These are phyloP conservation scores for Przewalskia tangutica DNA, from an alignment of 257 asterid species.

Conservation along the genomic window DNA sequence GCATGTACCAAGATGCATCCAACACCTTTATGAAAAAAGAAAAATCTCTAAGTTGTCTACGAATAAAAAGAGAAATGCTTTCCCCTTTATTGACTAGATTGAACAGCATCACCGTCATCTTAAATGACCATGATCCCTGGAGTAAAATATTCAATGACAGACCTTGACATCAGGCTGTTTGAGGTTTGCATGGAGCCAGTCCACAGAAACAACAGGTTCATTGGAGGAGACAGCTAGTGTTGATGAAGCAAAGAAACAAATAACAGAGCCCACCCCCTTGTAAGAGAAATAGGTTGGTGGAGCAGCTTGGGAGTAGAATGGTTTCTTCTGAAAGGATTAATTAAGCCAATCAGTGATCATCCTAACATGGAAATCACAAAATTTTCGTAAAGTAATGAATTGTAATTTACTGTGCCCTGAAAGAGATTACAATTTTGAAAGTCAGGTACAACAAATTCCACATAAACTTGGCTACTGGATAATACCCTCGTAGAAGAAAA, in stretches of 20 bases:
- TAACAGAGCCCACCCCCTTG: slow-evolving; percentile 19
- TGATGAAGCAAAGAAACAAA: slow-evolving; percentile 49
- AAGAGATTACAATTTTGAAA: neutral
- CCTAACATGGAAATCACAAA: neutral
- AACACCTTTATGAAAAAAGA: slow-evolving; percentile 43
- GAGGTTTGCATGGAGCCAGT: slow-evolving; percentile 89
- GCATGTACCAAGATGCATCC: slow-evolving; percentile 99
- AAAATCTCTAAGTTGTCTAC: neutral
- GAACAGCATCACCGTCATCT: neutral
- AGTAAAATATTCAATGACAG: neutral
- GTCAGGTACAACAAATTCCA: neutral
- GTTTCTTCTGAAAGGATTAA: slow-evolving; percentile 32
- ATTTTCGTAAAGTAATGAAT: neutral
- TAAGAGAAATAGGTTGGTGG: slow-evolving; percentile 27
- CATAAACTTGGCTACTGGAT: too few relatives aligned
- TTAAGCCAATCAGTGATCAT: neutral
- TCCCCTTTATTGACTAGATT: neutral
- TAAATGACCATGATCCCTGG: neutral
- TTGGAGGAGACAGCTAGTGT: slow-evolving; percentile 30
- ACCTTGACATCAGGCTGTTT: slow-evolving; percentile 81
- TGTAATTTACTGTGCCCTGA: neutral
- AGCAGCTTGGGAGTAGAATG: slow-evolving; percentile 13
- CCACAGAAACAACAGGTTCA: slow-evolving; percentile 91
- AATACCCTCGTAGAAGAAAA: too few relatives aligned
- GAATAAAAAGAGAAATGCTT: neutral